These are phyloP conservation scores for Pinus tabuliformis DNA, from an alignment of 75 land plant genomes.

Conservation along the genomic window DNA sequence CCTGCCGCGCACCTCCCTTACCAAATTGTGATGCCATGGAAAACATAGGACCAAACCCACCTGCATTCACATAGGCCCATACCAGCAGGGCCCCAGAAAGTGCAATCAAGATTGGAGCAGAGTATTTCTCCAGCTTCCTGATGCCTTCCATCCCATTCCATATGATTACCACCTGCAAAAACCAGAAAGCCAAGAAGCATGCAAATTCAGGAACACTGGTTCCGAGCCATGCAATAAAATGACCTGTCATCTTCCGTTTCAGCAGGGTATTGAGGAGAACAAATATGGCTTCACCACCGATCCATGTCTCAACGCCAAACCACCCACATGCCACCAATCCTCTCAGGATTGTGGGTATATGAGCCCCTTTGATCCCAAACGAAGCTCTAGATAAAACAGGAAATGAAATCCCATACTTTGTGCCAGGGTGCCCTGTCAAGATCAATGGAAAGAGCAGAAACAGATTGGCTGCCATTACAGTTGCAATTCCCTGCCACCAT, in stretches of 20 bases:
- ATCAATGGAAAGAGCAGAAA: slow-evolving; percentile 57
- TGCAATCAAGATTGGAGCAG: slow-evolving; percentile 52
- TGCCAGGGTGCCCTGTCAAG: slow-evolving; percentile 73
- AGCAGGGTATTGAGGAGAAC: slow-evolving; percentile 45
- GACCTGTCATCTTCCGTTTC: slow-evolving; percentile 5
- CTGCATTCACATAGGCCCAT: slow-evolving; percentile 51
- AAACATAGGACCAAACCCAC: slow-evolving; percentile 57
- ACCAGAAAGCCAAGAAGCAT: slow-evolving; percentile 80
- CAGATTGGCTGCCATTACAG: slow-evolving; percentile 74
- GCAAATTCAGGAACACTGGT: slow-evolving; percentile 61
- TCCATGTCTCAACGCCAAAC: slow-evolving; percentile 98
- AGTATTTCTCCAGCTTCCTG: slow-evolving; percentile 73
- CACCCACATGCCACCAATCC: slow-evolving; percentile 94
- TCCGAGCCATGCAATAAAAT: slow-evolving; percentile 47
- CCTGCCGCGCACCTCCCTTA: slow-evolving; percentile 25
- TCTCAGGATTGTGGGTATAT: slow-evolving; percentile 79
- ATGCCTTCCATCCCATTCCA: slow-evolving; percentile 89
- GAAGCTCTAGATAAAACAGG: slow-evolving; percentile 77
- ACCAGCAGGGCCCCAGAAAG: slow-evolving; percentile 26
- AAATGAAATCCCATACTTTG: slow-evolving; percentile 82
- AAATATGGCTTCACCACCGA: slow-evolving; percentile 87
- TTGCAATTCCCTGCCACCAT: slow-evolving; percentile 93
- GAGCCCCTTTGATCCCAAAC: slow-evolving; percentile 85
- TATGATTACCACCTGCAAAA: slow-evolving; percentile 57
- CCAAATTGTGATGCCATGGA: slow-evolving; percentile 28